A percentile compares a stretch with the other conserved stretches of the same genome.
Evolutionary conservation across 768 basidiomycete genomes (phyloP).

Genomic region (Leccinum truebloodii): DNA sequence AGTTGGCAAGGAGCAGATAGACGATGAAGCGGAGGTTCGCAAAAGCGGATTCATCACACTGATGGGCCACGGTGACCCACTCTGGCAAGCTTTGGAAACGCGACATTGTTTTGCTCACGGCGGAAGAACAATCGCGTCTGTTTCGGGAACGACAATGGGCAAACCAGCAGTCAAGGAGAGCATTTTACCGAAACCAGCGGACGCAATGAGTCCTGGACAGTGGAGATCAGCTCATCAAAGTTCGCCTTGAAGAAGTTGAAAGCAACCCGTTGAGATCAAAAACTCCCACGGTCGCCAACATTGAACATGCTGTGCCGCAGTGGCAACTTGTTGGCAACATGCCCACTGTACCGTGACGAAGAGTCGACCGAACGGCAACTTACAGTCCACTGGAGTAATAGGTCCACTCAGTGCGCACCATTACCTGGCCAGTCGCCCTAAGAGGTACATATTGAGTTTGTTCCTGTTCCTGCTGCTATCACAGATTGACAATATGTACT

Average conservation of each 20-base stretch:
- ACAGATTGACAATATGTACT: too few species aligned
- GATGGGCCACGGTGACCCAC: slow-evolving; percentile 37
- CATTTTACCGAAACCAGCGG: slow-evolving; percentile 44
- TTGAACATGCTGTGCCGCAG: too few species aligned
- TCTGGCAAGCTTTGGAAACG: slow-evolving; percentile 43
- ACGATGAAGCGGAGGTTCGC: slow-evolving; percentile 53
- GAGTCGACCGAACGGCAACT: too few species aligned
- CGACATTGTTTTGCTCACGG: slow-evolving; percentile 48
- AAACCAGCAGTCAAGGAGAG: slow-evolving; percentile 33
- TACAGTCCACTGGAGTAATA: too few species aligned
- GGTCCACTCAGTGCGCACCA: too few species aligned
- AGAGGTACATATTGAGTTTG: too few species aligned
- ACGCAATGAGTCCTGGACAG: slow-evolving; percentile 35
- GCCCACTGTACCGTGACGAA: too few species aligned
- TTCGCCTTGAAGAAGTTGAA: slow-evolving; percentile 36
- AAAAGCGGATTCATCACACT: slow-evolving; percentile 45
- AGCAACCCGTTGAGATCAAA: too few species aligned
- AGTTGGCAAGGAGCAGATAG: slow-evolving; percentile 47
- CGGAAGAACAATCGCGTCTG: slow-evolving; percentile 38
- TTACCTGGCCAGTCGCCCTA: too few species aligned
- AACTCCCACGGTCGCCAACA: too few species aligned
- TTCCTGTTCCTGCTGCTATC: too few species aligned
- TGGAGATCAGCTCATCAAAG: slow-evolving; percentile 43
- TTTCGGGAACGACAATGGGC: slow-evolving; percentile 24
- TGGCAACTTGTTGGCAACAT: too few species aligned